phyloP scores from a whole-genome alignment of 176 grass and related monocot genomes.

The Typha latifolia region DNA sequence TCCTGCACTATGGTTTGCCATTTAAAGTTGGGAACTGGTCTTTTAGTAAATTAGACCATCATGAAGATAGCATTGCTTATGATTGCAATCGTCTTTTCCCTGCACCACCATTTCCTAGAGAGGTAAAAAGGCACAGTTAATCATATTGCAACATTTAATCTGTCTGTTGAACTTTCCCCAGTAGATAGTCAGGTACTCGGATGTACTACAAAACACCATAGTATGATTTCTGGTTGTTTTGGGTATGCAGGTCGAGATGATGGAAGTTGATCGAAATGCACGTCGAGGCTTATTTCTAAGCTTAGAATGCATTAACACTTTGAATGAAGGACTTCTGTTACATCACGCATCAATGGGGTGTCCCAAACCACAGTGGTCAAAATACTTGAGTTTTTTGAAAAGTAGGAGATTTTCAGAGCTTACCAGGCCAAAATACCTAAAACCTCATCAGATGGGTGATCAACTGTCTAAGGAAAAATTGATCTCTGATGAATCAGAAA shows the following conservation, averaged over 20 bases:
- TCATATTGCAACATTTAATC: conserved; percentile 6
- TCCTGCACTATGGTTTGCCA: conserved; percentile 87
- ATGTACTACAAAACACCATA: not conserved
- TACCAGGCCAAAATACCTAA: conserved; percentile 69
- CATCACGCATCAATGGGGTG: conserved; percentile 73
- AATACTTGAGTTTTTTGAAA: conserved; percentile 90
- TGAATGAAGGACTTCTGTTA: conserved; percentile 87
- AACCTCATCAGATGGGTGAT: conserved; percentile 21
- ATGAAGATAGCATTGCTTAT: conserved; percentile 82
- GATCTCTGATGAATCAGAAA: conserved; percentile 29
- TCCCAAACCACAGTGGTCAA: conserved; percentile 82
- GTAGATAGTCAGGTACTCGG: not conserved
- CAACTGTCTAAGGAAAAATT: conserved; percentile 20
- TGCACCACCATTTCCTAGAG: conserved; percentile 77
- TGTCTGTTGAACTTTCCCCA: conserved; percentile 1
- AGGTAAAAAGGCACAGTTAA: conserved; percentile 38
- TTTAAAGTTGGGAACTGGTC: conserved; percentile 98
- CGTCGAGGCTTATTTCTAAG: conserved; percentile 75
- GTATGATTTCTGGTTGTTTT: conserved; percentile 1
- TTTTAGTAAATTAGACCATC: conserved; percentile 86
- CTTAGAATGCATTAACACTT: conserved; percentile 90
- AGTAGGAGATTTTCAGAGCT: conserved; percentile 82
- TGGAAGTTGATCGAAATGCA: conserved; percentile 68
- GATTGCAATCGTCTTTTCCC: conserved; percentile 85
- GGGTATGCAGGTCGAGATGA: conserved; percentile 59